phyloP scores from a whole-genome alignment of 2,329 filamentous ascomycete species.

The Fusarium subtropicale region DNA sequence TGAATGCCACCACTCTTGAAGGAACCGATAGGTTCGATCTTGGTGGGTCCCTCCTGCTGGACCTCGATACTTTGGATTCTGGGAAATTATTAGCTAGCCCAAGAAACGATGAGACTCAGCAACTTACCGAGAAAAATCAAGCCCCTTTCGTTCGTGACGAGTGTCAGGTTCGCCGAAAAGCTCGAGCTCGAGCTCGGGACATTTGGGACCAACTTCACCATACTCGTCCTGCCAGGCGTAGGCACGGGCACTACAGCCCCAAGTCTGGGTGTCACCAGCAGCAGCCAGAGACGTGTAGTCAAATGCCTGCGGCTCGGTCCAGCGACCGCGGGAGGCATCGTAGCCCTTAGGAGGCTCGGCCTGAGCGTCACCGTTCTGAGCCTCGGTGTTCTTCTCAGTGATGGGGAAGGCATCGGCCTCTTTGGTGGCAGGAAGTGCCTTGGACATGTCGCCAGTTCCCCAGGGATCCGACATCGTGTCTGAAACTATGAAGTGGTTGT shows the following conservation, averaged over 20 bases:
- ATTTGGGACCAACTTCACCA: constrained; percentile 83
- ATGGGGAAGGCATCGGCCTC: not conserved
- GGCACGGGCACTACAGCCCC: constrained; percentile 68
- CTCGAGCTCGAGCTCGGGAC: constrained; percentile 76
- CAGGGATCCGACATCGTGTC: constrained; percentile 29
- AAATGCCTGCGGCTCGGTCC: constrained; percentile 60
- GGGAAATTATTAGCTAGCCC: constrained; percentile 39
- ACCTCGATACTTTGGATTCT: constrained; percentile 69
- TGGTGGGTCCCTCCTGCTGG: constrained; percentile 65
- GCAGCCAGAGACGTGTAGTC: constrained; percentile 58
- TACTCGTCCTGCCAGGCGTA: constrained; percentile 90
- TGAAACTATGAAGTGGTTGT: not conserved
- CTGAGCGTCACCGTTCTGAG: constrained; percentile 1
- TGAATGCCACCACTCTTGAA: constrained; percentile 87
- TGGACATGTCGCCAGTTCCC: constrained; percentile 10
- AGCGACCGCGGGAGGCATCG: constrained; percentile 58
- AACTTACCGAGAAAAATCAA: constrained; percentile 71
- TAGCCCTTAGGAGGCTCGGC: constrained; percentile 11
- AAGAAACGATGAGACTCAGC: constrained; percentile 21
- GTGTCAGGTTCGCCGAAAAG: constrained; percentile 75
- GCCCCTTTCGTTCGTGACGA: constrained; percentile 62
- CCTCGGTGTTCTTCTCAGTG: not conserved
- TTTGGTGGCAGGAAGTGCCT: constrained; percentile 10
- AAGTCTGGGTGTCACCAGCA: constrained; percentile 48
- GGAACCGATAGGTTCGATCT: constrained; percentile 62